Base-by-base conservation (phyloP, 164 flowering plant genomes). In the Vitis rotundifolia region DNA sequence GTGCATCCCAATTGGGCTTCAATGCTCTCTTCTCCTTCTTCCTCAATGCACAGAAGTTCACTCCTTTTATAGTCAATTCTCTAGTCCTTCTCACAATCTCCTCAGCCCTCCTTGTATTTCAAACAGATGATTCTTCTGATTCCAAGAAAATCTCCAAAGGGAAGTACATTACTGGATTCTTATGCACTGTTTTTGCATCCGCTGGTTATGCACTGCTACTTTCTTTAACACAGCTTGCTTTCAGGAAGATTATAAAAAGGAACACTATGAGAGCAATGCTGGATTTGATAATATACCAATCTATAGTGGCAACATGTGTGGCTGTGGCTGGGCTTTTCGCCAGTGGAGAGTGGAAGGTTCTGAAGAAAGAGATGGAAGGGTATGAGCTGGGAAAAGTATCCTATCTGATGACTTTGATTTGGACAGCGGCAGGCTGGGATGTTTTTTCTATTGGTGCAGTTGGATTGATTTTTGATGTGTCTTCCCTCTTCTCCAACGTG, bases 41-140 rank as follows among this genome's bases (percentile, higher is more conserved):
- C 65, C 69, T 82, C 44, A 76, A 80, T 28, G 62, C 76, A 0
- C 85, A 77, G 15, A 82, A 79, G 71, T 71, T 79, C 71, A 79
- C 81, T 51, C 76, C 78, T 18, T 71, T 51, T 5, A 76, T 77
- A 19, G 26, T 80, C 61, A 78, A 80, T 58, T 80, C 77, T 18
- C 66, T 80, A 16, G 73, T 82, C 11, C 78, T 82, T 8, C 78
- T 80, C 63, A 77, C 81, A 13, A 64, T 78, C 51, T 78, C 86
- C 67, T 76, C 86, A 15, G 26, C 44, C 56, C 80, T 83, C 61
- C 76, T 82, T 2, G 68, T 78, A 5, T 51, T 74, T 50, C 73
- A 78, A 49, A 7, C 58, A 0, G 73, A 68, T 28, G 75, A 68
- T 28, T 53, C 73, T 0, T 54, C 14, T 12, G 54, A 56, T 28